A percentile compares a stretch with the other conserved stretches of the same genome.
These are phyloP conservation scores for Monosporascus sp. DNA, from an alignment of 2,329 filamentous ascomycete genomes.

Conservation along the genomic window DNA sequence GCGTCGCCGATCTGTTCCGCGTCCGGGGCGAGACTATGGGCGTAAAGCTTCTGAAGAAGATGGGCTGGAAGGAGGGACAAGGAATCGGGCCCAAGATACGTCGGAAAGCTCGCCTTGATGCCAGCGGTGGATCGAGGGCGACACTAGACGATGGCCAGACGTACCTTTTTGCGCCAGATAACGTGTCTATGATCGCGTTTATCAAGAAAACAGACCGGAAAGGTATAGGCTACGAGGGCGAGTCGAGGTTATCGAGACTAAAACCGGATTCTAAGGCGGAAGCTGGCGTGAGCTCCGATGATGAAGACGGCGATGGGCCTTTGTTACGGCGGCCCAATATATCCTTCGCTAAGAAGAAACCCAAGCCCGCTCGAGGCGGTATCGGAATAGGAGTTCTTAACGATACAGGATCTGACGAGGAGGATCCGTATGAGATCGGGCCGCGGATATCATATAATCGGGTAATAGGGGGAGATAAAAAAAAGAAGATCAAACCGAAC, in stretches of 20 bases:
- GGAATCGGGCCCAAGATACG: constrained; percentile 85
- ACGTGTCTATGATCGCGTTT: constrained; percentile 65
- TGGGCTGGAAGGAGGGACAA: constrained; percentile 96
- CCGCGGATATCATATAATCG: constrained; percentile 86
- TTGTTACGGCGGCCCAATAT: constrained; percentile 18
- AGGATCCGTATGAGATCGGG: constrained; percentile 89
- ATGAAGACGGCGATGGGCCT: constrained; percentile 40
- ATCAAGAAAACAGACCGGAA: constrained; percentile 62
- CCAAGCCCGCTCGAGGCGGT: constrained; percentile 51
- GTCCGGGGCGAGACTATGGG: constrained; percentile 80
- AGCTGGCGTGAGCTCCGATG: constrained; percentile 32
- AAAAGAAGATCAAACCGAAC: constrained; percentile 51
- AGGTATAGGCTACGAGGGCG: constrained; percentile 64
- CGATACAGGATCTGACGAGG: constrained; percentile 90
- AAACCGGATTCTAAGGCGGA: constrained; percentile 18
- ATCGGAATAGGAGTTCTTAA: constrained; percentile 89
- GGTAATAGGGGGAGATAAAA: constrained; percentile 75
- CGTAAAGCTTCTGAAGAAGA: constrained; percentile 74
- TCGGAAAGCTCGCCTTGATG: constrained; percentile 65
- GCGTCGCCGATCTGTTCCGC: constrained; percentile 67
- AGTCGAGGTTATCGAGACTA: constrained; percentile 44
- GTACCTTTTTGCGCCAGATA: constrained; percentile 81
- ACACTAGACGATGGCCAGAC: constrained; percentile 39
- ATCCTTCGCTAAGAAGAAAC: constrained; percentile 43
- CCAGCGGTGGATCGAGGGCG: constrained; percentile 29